phyloP scores from a whole-genome alignment of 176 grass and related monocot genomes.

The Pontederia paniculata region DNA sequence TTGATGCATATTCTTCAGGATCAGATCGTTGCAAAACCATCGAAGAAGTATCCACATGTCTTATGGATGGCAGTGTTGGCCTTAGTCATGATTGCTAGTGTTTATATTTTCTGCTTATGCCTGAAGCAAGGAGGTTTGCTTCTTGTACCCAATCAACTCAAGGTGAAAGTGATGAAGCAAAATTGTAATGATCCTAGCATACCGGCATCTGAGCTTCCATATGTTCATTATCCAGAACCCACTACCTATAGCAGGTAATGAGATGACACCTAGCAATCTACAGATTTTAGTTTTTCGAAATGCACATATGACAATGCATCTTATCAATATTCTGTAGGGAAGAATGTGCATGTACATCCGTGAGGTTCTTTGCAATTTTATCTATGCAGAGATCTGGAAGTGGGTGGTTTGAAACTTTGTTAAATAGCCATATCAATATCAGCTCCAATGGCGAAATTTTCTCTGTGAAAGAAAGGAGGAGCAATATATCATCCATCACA shows the following conservation, averaged over 20 bases:
- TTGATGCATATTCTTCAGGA: slow-evolving; percentile 29
- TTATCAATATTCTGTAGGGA: slow-evolving; percentile 2
- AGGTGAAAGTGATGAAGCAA: slow-evolving; percentile 39
- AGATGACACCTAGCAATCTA: background rate
- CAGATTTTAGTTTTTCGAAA: background rate
- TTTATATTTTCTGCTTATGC: slow-evolving; percentile 69
- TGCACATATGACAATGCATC: background rate
- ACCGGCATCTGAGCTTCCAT: slow-evolving; percentile 42
- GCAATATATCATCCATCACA: slow-evolving; percentile 57
- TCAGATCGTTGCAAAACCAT: slow-evolving; percentile 24
- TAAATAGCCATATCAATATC: slow-evolving; percentile 84
- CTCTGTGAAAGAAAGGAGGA: slow-evolving; percentile 67
- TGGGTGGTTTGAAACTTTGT: slow-evolving; percentile 92
- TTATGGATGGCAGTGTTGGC: slow-evolving; percentile 58
- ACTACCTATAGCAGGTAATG: slow-evolving; percentile 76
- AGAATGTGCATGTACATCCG: slow-evolving; percentile 52
- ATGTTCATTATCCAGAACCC: slow-evolving; percentile 60
- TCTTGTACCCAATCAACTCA: slow-evolving; percentile 35
- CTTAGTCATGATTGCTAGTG: slow-evolving; percentile 41
- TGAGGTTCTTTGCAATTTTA: slow-evolving; percentile 72
- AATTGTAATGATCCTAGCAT: slow-evolving; percentile 34
- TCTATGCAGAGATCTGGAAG: slow-evolving; percentile 82
- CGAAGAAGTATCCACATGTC: slow-evolving; percentile 52
- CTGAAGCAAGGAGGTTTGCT: slow-evolving; percentile 74
- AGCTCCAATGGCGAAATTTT: slow-evolving; percentile 96